A percentile compares a stretch with the other conserved stretches of the same genome.
phyloP scores from a whole-genome alignment of 441 rosid species.

The Syzygium syzygioides region DNA sequence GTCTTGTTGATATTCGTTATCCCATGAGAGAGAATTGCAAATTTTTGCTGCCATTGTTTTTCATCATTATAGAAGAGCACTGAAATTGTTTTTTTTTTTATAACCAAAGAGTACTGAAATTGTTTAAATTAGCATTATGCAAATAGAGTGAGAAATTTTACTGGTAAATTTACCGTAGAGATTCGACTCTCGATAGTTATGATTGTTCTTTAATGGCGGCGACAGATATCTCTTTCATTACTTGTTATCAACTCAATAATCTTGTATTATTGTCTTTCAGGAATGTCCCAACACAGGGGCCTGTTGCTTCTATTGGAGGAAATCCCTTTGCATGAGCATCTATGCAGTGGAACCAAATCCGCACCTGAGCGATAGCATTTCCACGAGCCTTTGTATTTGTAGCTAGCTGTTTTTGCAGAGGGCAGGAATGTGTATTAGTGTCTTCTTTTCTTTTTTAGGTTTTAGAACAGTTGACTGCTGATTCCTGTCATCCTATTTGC shows the following conservation, averaged over 20 bases:
- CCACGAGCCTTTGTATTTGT: background rate
- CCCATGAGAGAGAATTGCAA: background rate
- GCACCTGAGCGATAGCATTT: background rate
- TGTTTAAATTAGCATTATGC: background rate
- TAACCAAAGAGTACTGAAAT: background rate
- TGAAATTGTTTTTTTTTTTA: background rate
- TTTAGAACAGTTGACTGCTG: background rate
- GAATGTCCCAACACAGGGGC: constrained; percentile 57
- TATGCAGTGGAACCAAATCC: background rate
- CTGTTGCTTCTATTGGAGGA: constrained; percentile 71
- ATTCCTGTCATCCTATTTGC: background rate
- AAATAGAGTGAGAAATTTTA: background rate
- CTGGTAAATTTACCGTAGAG: background rate
- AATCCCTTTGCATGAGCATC: constrained; percentile 73
- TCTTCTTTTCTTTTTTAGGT: background rate
- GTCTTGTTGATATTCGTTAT: background rate
- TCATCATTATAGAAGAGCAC: background rate
- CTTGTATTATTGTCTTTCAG: constrained; percentile 20
- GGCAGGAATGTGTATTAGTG: background rate
- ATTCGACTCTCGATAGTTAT: background rate
- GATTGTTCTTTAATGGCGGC: background rate
- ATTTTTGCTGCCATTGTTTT: background rate
- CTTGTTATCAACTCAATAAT: background rate
- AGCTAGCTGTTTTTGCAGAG: background rate
- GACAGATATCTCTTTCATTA: background rate